Evolutionary conservation across 2,329 filamentous ascomycete genomes (phyloP).

Genomic region (Diaporthe destruens): DNA sequence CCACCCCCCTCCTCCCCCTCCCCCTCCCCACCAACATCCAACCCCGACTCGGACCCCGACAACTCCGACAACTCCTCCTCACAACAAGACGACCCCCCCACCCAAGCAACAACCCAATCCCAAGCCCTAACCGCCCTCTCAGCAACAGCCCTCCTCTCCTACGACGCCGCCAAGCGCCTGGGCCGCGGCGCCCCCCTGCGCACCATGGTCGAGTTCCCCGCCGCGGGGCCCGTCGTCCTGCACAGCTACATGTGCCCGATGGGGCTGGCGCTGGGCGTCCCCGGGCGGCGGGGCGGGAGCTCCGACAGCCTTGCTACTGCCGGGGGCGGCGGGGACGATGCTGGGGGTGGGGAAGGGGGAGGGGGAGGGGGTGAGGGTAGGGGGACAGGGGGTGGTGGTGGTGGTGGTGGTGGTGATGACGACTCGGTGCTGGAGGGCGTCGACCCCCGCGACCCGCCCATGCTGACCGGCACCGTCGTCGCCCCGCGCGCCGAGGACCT

Average conservation of each 20-base stretch:
- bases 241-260: slow-evolving; percentile 43
- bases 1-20: slow-evolving; percentile 24
- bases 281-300: slow-evolving; percentile 9
- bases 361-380: not conserved
- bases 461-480: slow-evolving; percentile 68
- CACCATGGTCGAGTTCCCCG: slow-evolving; percentile 69
- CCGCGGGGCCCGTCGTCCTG: slow-evolving; percentile 57
- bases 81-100: slow-evolving; percentile 42
- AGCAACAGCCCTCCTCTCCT: slow-evolving; percentile 64
- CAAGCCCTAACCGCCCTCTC: slow-evolving; percentile 66
- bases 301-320: slow-evolving; percentile 13
- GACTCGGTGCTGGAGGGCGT: slow-evolving; percentile 41
- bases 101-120: slow-evolving; percentile 43
- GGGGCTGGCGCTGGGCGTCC: slow-evolving; percentile 35
- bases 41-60: too few species aligned
- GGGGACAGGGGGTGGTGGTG: not conserved
- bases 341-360: not conserved
- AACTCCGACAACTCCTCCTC: too few species aligned
- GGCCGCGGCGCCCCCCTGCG: slow-evolving; percentile 66
- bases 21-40: too few species aligned
- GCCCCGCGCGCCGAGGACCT: slow-evolving; percentile 61
- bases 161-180: slow-evolving; percentile 65
- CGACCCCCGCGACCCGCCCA: slow-evolving; percentile 56
- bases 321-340: not conserved
- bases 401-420: not conserved